phyloP scores from a whole-genome alignment of 345 rosid genomes.

The Dipteronia dyeriana region DNA sequence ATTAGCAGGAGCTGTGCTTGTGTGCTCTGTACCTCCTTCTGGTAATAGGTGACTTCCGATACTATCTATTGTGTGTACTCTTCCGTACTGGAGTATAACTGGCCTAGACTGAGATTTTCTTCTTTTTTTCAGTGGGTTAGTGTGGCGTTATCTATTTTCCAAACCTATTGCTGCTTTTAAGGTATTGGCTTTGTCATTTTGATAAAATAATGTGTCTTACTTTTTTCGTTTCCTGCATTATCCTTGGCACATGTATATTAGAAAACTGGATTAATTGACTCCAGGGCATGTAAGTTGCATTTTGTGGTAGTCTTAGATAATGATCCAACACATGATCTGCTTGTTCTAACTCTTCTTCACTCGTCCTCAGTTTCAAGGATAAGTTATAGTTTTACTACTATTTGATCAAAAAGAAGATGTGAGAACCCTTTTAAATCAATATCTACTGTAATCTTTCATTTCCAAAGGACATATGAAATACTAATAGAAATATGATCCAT shows the following conservation, averaged over 20 bases:
- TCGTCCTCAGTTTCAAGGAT: not conserved
- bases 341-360: not conserved
- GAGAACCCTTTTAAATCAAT: not conserved
- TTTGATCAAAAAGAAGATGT: not conserved
- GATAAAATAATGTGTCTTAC: not conserved
- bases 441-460: not conserved
- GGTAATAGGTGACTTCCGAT: slow-evolving; percentile 74
- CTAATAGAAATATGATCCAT: not conserved
- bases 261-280: slow-evolving; percentile 8
- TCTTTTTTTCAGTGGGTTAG: slow-evolving; percentile 62
- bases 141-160: slow-evolving; percentile 84
- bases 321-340: not conserved
- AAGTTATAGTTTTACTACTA: not conserved
- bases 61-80: slow-evolving; percentile 9
- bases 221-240: not conserved
- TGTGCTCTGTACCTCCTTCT: slow-evolving; percentile 93
- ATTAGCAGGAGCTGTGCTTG: slow-evolving; percentile 64
- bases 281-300: not conserved
- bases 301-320: not conserved
- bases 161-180: slow-evolving; percentile 86
- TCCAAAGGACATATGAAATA: not conserved
- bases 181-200: slow-evolving; percentile 41
- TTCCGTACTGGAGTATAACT: slow-evolving; percentile 5
- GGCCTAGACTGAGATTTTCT: slow-evolving; percentile 4
- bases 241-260: not conserved